Evolutionary conservation across 1,284 basidiomycete species (phyloP).

Genomic region (Trametes hirsuta): DNA sequence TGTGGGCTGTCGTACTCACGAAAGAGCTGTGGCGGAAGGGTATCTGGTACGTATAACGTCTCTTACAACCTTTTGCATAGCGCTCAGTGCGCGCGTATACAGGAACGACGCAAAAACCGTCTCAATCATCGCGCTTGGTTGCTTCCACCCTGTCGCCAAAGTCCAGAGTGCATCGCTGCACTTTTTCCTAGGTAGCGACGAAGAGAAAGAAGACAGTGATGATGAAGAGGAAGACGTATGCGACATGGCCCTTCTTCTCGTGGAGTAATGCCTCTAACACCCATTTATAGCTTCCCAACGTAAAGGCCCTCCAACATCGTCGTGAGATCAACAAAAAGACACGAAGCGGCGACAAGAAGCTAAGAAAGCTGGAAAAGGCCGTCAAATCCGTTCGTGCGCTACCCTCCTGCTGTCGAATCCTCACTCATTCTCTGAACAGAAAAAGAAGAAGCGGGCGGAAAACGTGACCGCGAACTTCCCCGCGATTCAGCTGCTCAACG

Average conservation of each 20-base stretch:
- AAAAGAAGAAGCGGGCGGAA: conserved; percentile 57
- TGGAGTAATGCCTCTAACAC: neutral
- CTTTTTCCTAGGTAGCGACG: conserved; percentile 90
- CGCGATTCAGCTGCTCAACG: conserved; percentile 91
- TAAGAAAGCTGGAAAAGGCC: conserved; percentile 69
- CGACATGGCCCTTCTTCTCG: neutral
- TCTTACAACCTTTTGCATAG: neutral
- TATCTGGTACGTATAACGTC: conserved; percentile 69
- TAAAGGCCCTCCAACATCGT: conserved; percentile 79
- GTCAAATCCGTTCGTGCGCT: conserved; percentile 51
- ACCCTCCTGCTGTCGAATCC: neutral
- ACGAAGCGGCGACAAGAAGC: conserved; percentile 76
- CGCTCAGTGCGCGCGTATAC: neutral
- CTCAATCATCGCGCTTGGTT: conserved; percentile 89
- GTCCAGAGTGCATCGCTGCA: conserved; percentile 97
- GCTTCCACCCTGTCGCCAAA: conserved; percentile 93
- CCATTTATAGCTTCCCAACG: conserved; percentile 58
- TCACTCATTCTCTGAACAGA: conserved; percentile 45
- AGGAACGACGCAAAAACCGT: conserved; percentile 95
- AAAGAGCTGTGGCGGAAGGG: conserved; percentile 95
- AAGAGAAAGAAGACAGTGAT: conserved; percentile 71
- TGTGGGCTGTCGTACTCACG: conserved; percentile 97
- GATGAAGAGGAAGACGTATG: conserved; percentile 71
- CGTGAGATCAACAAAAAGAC: conserved; percentile 91
- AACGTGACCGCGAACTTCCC: conserved; percentile 79